phyloP scores from a whole-genome alignment of 495 filamentous ascomycete species.

The Penicillium pulvis region DNA sequence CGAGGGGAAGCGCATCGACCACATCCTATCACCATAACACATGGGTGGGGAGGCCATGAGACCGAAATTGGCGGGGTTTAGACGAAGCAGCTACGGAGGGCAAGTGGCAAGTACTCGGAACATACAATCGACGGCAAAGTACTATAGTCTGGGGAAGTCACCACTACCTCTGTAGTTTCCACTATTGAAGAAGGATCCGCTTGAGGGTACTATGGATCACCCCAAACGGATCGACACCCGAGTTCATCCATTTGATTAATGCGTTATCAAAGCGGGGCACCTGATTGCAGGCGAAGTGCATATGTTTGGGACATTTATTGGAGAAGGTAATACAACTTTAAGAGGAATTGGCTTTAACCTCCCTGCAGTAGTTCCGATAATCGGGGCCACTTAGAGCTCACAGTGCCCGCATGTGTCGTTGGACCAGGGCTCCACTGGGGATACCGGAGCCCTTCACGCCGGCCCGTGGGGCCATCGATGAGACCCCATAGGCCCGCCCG shows the following conservation, averaged over 20 bases:
- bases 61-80: slow-evolving; percentile 9
- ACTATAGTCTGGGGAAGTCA: background rate
- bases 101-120: slow-evolving; percentile 8
- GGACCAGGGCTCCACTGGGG: slow-evolving; percentile 1
- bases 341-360: slow-evolving; percentile 27
- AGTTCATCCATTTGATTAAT: background rate
- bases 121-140: slow-evolving; percentile 1
- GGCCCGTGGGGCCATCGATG: slow-evolving; percentile 18
- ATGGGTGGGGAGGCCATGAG: slow-evolving; percentile 35
- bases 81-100: background rate
- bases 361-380: slow-evolving; percentile 10
- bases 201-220: background rate
- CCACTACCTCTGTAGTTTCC: background rate
- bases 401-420: slow-evolving; percentile 20
- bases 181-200: background rate
- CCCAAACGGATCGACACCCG: slow-evolving; percentile 4
- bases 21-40: slow-evolving; percentile 47
- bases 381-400: slow-evolving; percentile 21
- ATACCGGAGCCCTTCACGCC: slow-evolving; percentile 10
- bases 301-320: background rate
- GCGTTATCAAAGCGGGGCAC: background rate
- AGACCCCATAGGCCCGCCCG: slow-evolving; percentile 11
- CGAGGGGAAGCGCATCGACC: slow-evolving; percentile 21
- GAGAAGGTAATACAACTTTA: slow-evolving; percentile 25
- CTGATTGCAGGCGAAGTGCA: background rate